Conservation (phyloP, 208 protist genomes). For the Trichomonas gallinae region DNA sequence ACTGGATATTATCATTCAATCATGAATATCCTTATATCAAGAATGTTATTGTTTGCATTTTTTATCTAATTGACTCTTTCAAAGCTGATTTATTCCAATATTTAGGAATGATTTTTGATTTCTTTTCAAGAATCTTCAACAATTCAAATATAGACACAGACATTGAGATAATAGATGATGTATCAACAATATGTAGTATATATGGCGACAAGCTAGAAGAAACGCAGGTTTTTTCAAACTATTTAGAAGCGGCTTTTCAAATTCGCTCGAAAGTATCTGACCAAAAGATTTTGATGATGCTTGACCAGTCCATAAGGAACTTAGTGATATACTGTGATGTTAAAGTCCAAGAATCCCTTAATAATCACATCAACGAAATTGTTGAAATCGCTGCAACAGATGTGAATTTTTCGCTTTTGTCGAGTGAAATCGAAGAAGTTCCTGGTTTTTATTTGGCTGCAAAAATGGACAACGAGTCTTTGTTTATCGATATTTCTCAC, state of each 20-base stretch:
- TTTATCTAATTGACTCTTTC: neutral
- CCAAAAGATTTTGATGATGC: neutral
- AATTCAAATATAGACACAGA: neutral
- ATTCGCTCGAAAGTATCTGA: neutral
- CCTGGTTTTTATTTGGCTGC: neutral
- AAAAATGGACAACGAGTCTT: neutral
- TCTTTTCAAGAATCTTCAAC: neutral
- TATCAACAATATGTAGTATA: neutral
- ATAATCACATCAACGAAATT: neutral
- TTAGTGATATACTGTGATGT: neutral
- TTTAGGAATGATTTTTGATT: neutral
- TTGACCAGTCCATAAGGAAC: neutral
- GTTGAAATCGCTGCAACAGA: neutral
- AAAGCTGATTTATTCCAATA: neutral
- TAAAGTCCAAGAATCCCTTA: neutral
- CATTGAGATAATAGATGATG: neutral
- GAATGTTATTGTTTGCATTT: neutral
- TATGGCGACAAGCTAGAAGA: neutral
- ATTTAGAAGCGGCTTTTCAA: neutral
- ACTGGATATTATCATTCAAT: neutral
- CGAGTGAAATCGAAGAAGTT: neutral
- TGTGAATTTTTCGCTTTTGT: too few species aligned
- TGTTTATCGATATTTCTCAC: neutral
- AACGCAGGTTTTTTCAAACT: neutral
- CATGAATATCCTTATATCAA: neutral